These are phyloP conservation scores for Oenanthe sinensis DNA, from an alignment of 129 eudicot genomes.

Conservation along the genomic window DNA sequence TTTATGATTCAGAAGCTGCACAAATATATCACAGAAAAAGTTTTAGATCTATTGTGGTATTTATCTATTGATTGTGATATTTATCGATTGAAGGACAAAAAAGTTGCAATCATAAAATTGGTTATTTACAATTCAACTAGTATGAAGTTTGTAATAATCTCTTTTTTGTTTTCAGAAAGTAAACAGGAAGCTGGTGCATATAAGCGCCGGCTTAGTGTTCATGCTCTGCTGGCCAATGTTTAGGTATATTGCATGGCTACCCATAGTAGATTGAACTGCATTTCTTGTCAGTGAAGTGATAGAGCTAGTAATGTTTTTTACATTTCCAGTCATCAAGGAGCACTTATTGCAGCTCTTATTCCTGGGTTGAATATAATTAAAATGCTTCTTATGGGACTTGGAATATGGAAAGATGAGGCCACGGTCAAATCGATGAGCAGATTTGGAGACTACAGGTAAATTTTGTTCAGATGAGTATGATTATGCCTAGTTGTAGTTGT, in stretches of 20 bases:
- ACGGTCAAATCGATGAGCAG: conserved; percentile 89
- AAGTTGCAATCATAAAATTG: not conserved
- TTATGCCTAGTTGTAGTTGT: not conserved
- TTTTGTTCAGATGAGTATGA: not conserved
- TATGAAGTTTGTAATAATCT: not conserved
- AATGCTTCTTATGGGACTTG: conserved; percentile 76
- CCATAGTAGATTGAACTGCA: not conserved
- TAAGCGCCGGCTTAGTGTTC: conserved; percentile 69
- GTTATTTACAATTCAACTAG: not conserved
- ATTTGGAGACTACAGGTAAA: conserved; percentile 70
- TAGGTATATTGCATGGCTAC: conserved; percentile 46
- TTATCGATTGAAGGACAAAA: not conserved
- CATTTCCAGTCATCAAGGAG: conserved; percentile 76
- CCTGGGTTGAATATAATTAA: conserved; percentile 66
- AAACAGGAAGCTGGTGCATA: conserved; percentile 90
- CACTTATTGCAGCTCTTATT: conserved; percentile 57
- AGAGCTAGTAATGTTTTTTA: conserved; percentile 16
- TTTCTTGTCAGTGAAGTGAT: not conserved
- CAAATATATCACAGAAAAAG: not conserved
- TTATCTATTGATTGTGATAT: not conserved
- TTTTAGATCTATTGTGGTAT: not conserved
- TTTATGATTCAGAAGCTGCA: not conserved
- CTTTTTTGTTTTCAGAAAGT: conserved; percentile 44
- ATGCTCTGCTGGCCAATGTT: conserved; percentile 98
- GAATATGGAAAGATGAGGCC: conserved; percentile 70